Evolutionary conservation across 2,329 filamentous ascomycete genomes (phyloP).

Genomic region (Alternaria gaisen): DNA sequence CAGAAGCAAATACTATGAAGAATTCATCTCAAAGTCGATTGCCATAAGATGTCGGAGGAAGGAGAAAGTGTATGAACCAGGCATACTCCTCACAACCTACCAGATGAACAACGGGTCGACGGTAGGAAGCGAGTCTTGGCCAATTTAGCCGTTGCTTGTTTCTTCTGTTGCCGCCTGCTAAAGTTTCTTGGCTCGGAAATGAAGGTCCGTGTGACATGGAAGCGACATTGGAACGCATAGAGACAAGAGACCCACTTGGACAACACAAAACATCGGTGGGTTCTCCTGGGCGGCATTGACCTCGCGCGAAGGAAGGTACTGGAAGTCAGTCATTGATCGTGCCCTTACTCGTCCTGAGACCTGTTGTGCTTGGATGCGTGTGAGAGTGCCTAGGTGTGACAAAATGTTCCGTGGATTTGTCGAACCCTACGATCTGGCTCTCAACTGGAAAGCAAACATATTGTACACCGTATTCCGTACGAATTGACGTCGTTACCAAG

Average conservation of each 20-base stretch:
- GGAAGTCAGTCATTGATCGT: neutral
- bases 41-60: neutral
- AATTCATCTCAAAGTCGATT: neutral
- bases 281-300: conserved; percentile 1
- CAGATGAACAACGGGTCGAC: conserved; percentile 4
- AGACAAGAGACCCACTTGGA: neutral
- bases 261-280: conserved; percentile 4
- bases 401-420: neutral
- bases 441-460: neutral
- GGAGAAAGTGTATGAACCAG: neutral
- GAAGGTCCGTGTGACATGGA: conserved; percentile 1
- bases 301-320: neutral
- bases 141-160: conserved; percentile 5
- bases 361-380: neutral
- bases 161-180: neutral
- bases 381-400: neutral
- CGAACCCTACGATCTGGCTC: neutral
- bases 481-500: neutral
- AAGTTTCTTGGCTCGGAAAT: conserved; percentile 3
- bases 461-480: conserved; percentile 1
- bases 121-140: conserved; percentile 5
- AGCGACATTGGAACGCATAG: conserved; percentile 1
- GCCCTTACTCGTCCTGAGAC: no score
- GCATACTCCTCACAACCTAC: neutral
- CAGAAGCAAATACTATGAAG: neutral